These are phyloP conservation scores for Colletotrichum sp. DNA, from an alignment of 2,329 filamentous ascomycete species.

Conservation along the genomic window DNA sequence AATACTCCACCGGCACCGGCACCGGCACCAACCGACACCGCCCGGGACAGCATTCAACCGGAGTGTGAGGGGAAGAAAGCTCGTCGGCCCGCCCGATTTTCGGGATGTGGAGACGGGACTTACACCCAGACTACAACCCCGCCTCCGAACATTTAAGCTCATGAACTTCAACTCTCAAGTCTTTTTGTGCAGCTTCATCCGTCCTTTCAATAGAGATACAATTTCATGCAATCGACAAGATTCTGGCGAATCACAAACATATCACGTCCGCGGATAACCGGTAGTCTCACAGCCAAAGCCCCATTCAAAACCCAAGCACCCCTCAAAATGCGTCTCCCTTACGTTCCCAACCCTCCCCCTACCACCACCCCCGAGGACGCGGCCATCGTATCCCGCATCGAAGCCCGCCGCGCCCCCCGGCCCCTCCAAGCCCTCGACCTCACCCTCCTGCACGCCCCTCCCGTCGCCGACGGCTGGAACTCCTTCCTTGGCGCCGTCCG, in stretches of 20 bases:
- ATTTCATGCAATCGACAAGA: not conserved
- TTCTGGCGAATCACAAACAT: not conserved
- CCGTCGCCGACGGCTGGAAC: conserved; percentile 80
- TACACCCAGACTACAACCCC: conserved; percentile 4
- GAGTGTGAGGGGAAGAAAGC: not conserved
- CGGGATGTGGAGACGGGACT: conserved; percentile 19
- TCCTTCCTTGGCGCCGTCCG: conserved; percentile 69
- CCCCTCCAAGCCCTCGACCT: conserved; percentile 79
- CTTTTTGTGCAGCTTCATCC: not conserved
- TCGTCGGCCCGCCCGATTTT: conserved; percentile 16
- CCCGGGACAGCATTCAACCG: conserved; percentile 21
- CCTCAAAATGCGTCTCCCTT: conserved; percentile 69
- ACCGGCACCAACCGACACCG: not conserved
- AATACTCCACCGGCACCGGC: not conserved
- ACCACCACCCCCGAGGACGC: conserved; percentile 49
- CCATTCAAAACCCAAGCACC: conserved; percentile 9
- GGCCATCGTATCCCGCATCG: conserved; percentile 67
- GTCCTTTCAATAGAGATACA: not conserved
- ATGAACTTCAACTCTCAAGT: not conserved
- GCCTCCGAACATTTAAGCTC: conserved; percentile 3
- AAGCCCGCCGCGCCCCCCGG: conserved; percentile 69
- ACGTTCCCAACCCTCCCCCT: conserved; percentile 61
- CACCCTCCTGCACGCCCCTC: conserved; percentile 74
- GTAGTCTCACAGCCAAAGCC: not conserved
- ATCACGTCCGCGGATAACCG: not conserved